Base-by-base conservation (phyloP, 306 rosid species). In the Casuarina cunninghamiana region DNA sequence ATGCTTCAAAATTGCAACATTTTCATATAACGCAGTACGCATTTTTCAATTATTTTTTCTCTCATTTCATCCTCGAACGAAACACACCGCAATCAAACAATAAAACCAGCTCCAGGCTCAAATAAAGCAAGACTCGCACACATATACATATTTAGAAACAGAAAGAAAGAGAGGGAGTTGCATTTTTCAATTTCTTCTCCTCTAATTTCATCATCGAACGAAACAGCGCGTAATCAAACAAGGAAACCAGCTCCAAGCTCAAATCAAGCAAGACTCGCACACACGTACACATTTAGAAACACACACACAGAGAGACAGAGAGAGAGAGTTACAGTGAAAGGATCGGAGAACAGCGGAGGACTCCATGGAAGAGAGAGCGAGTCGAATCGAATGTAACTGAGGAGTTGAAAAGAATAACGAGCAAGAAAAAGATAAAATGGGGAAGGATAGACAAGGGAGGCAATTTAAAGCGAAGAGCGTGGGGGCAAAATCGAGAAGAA, bases 291-390 rank as follows among this genome's bases (percentile, higher is more conserved):
- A 73, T 6, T 26, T 26, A 26, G 32, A 26, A 26, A 19, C 43
- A 67, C 8, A 43, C 35, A 46, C 38, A 72, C 75, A 69, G 74
- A 77, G 49, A 48, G 55, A 66, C 78, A 79, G 82, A 79, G 86
- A 83, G 84, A 80, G 82, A 82, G 78, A 79, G 39, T 65, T 88
- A 92, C 98, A 88, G 86, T 80, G 82, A 65, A 91, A 84, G 73
- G 97, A 88, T 76, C 90, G 93, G 89, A 88, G 80, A 58, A 84
- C 85, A 62, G 90, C 89, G 37, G 93, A 72, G 83, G 93, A 85
- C 48, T 92, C 97, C 98, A 95, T 92, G 81, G 80, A 77, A n/a
- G 65, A 60, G 69, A 54, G 79, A 79, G 49, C 42, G 74, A 83
- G 60, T 39, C 77, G 72, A 69, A 68, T 75, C 62, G 86, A 77